Conservation (phyloP, 495 filamentous ascomycete species). For the Entonaema liquescens region DNA sequence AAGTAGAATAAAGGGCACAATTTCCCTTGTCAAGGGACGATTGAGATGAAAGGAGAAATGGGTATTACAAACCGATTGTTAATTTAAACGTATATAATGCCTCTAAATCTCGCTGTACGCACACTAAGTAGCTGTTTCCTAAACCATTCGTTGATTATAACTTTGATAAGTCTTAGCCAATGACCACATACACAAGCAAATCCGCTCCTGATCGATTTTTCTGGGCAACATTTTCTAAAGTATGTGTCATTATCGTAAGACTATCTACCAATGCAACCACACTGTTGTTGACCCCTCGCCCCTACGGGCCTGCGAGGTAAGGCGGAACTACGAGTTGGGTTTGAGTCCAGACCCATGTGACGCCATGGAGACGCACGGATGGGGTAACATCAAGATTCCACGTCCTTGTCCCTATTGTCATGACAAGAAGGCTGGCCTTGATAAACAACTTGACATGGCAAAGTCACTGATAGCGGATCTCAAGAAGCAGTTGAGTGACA, state of each 20-base stretch:
- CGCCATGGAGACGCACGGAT: constrained; percentile 2
- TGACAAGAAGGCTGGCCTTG: background rate
- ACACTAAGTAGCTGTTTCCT: background rate
- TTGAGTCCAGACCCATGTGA: constrained; percentile 6
- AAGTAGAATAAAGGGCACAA: background rate
- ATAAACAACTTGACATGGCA: background rate
- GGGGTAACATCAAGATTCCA: constrained; percentile 7
- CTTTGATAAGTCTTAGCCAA: background rate
- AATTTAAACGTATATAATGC: background rate
- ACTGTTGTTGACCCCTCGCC: background rate
- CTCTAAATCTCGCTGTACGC: too few relatives aligned
- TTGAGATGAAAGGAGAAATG: background rate
- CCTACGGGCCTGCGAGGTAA: constrained; percentile 2
- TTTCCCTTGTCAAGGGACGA: background rate
- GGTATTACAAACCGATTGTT: constrained; percentile 3
- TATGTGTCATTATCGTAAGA: constrained; percentile 29
- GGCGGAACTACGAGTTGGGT: constrained; percentile 5
- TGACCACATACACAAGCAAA: background rate
- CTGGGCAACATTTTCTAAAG: background rate
- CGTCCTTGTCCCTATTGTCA: constrained; percentile 7
- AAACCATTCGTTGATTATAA: background rate
- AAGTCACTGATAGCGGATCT: constrained; percentile 15
- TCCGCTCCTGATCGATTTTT: background rate
- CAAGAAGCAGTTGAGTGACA: background rate
- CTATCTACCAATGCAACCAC: constrained; percentile 34